phyloP scores from a whole-genome alignment of 129 eudicot species.

The Flaveria bidentis region DNA sequence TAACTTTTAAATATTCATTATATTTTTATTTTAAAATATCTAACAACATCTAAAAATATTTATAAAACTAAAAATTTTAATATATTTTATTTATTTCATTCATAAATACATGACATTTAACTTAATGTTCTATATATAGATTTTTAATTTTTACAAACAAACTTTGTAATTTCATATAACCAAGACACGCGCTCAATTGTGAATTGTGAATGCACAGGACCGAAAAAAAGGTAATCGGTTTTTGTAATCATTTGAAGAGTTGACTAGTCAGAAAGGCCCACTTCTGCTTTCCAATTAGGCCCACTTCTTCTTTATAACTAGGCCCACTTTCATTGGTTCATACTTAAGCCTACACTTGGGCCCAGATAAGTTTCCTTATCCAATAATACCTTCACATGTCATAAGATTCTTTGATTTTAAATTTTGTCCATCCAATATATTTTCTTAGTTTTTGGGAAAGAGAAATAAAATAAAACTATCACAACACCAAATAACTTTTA shows the following conservation, averaged over 20 bases:
- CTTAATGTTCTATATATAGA: no score
- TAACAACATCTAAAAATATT: no score
- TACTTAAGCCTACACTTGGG: neutral
- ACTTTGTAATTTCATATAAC: no score
- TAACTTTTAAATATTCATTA: no score
- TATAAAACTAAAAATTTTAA: no score
- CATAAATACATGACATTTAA: no score
- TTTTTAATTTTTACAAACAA: no score
- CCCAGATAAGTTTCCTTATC: neutral
- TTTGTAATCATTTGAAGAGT: conserved; percentile 19
- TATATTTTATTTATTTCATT: no score
- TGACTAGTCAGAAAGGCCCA: conserved; percentile 29
- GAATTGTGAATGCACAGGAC: neutral
- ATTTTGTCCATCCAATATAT: neutral
- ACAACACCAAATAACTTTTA: no score
- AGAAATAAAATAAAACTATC: neutral
- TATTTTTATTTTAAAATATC: no score
- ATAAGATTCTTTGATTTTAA: neutral
- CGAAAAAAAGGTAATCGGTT: neutral
- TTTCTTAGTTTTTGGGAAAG: no score
- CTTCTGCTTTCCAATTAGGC: conserved; percentile 1
- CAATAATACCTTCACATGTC: conserved; percentile 4
- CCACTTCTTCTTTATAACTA: neutral
- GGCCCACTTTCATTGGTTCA: conserved; percentile 11
- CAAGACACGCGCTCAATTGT: conserved; percentile 10